Evolutionary conservation across 2,329 filamentous ascomycete species (phyloP), one percentile per base, ranked within the genome.

Genomic region (Zymoseptoria crescenta): DNA sequence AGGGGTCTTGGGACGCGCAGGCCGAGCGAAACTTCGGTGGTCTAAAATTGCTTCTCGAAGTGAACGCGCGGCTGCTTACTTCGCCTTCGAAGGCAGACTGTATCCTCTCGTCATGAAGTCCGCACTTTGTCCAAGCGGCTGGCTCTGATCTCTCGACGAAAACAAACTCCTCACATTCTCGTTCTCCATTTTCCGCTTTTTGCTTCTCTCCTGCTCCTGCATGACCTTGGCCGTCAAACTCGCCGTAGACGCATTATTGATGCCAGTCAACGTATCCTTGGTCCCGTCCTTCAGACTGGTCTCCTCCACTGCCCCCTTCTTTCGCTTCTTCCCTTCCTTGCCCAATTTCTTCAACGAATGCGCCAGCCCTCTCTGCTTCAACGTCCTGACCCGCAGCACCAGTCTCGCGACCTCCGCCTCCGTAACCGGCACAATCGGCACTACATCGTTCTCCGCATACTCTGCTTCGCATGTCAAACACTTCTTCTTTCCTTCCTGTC

Each of bases 231-330:
- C 89, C 0, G 93, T 96, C 50, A 99, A 76, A 3, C 86, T 88
- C 0, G 93, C 92, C 0, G 94, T 94, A 57, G 89, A 83, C 0
- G 89, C 80, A 67, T 97, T 96, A 73, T 96, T 96, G 73, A 97
- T 96, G 9, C 87, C 85, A 56, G 80, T 75, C 27, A 66, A 57
- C 5, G 53, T 54, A 5, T 58, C 56, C 20, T 48, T 54, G n/a
- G 52, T 29, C 35, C 30, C 51, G 56, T 60, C 60, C 21, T 62
- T 52, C 13, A 57, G 57, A 3, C 54, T 51, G 6, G 52, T 50
- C 20, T 59, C 62, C 41, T 66, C 64, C n/a, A 54, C 52, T n/a
- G 58, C 52, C 19, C 51, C 61, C 13, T 48, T 50, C 74, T 91
- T 87, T 76, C 91, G 91, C 68, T 84, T 85, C 35, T 76, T 77